Conservation (phyloP, 1,284 basidiomycete species). For the Trametes polyzona region DNA sequence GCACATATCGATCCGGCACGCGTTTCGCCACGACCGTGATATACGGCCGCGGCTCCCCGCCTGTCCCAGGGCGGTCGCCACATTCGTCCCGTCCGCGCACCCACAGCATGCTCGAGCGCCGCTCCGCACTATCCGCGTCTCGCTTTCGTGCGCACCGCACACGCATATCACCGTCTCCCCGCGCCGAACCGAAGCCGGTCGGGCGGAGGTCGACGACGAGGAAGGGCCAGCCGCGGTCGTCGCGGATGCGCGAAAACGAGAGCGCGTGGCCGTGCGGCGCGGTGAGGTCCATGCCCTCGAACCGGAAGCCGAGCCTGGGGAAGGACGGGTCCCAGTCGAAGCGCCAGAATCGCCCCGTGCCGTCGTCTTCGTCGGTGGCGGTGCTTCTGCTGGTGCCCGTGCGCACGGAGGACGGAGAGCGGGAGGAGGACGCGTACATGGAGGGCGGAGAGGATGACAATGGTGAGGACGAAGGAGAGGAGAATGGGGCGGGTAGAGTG, state of each 20-base stretch:
- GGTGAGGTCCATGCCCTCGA: constrained; percentile 24
- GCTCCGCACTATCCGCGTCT: too few relatives aligned
- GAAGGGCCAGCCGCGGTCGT: constrained; percentile 22
- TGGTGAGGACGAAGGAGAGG: neutral
- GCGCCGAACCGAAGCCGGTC: neutral
- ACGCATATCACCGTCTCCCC: too few relatives aligned
- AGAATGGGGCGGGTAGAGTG: neutral
- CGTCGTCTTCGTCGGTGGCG: neutral
- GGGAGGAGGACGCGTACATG: neutral
- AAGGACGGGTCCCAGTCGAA: constrained; percentile 23
- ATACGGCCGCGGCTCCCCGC: neutral
- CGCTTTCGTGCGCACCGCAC: too few relatives aligned
- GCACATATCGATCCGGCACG: constrained; percentile 7
- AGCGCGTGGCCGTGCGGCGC: constrained; percentile 18
- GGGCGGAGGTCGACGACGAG: constrained; percentile 20
- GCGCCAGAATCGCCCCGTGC: constrained; percentile 13
- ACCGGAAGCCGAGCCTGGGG: constrained; percentile 20
- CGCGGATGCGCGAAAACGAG: constrained; percentile 17
- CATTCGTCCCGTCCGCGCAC: neutral
- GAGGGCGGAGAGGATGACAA: neutral
- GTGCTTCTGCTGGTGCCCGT: neutral
- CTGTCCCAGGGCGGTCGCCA: too few relatives aligned
- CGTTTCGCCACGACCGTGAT: constrained; percentile 22
- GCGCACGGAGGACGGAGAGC: neutral
- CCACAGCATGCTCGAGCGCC: neutral